These are phyloP conservation scores for Ascochyta rabiei DNA, from an alignment of 2,329 filamentous ascomycete species.

Conservation along the genomic window DNA sequence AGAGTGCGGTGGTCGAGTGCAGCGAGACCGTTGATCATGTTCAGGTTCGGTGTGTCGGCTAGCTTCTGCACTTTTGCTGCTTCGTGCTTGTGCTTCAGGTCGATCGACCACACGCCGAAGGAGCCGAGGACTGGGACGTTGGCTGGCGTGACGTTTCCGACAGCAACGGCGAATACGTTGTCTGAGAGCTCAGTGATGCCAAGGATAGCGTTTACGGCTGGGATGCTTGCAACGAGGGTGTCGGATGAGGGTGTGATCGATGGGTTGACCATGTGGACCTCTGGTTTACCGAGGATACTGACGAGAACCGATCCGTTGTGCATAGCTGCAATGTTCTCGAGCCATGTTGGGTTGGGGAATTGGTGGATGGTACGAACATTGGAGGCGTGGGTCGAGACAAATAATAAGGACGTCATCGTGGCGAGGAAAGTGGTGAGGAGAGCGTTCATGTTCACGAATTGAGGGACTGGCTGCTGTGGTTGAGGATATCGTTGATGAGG, in stretches of 20 bases:
- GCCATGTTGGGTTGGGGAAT: slow-evolving; percentile 35
- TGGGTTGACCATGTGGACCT: slow-evolving; percentile 46
- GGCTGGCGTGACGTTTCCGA: slow-evolving; percentile 18
- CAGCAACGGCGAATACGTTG: slow-evolving; percentile 44
- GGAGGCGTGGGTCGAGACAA: background rate
- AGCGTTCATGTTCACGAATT: background rate
- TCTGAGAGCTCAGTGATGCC: slow-evolving; percentile 47
- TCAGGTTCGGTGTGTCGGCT: slow-evolving; percentile 17
- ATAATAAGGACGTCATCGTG: background rate
- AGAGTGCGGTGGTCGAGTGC: slow-evolving; percentile 22
- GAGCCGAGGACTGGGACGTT: slow-evolving; percentile 11
- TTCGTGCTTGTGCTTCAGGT: slow-evolving; percentile 5
- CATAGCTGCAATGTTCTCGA: slow-evolving; percentile 49
- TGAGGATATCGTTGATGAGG: no score
- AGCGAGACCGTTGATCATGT: slow-evolving; percentile 33
- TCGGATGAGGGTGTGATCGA: slow-evolving; percentile 18
- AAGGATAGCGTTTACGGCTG: slow-evolving; percentile 29
- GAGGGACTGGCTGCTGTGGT: background rate
- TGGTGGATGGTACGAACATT: slow-evolving; percentile 26
- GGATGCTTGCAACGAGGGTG: slow-evolving; percentile 37
- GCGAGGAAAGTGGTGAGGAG: slow-evolving; percentile 4
- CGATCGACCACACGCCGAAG: slow-evolving; percentile 27
- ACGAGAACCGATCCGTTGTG: slow-evolving; percentile 48
- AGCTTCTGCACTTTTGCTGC: slow-evolving; percentile 17
- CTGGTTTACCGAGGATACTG: slow-evolving; percentile 37